Conservation (phyloP, 2,329 filamentous ascomycete genomes). For the Fusarium caatingaense region DNA sequence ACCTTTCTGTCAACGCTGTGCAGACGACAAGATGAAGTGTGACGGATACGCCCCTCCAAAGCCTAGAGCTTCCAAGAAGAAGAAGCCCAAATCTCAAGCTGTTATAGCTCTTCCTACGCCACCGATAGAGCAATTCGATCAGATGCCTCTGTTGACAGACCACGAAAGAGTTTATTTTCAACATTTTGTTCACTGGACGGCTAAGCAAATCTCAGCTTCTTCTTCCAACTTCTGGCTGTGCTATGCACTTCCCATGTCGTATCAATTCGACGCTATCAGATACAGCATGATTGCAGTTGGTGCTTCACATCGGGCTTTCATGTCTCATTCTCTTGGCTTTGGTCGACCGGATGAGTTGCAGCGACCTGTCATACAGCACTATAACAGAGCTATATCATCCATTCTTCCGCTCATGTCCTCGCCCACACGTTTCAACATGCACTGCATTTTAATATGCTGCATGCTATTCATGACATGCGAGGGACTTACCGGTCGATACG, state of each 20-base stretch:
- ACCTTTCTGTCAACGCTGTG: slow-evolving; percentile 13
- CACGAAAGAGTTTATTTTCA: slow-evolving; percentile 1
- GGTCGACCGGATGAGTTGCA: not conserved
- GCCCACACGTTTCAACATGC: not conserved
- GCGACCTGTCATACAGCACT: slow-evolving; percentile 12
- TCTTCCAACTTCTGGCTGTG: slow-evolving; percentile 14
- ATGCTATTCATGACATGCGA: slow-evolving; percentile 13
- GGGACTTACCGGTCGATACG: slow-evolving; percentile 7
- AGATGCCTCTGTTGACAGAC: not conserved
- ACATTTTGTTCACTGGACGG: slow-evolving; percentile 8
- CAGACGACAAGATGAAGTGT: slow-evolving; percentile 19
- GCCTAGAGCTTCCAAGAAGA: not conserved
- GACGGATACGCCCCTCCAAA: slow-evolving; percentile 18
- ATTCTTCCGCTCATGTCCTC: slow-evolving; percentile 11
- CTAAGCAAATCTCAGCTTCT: not conserved
- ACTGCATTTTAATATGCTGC: slow-evolving; percentile 8
- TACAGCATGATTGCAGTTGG: slow-evolving; percentile 21
- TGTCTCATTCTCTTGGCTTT: not conserved
- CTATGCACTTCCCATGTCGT: slow-evolving; percentile 16
- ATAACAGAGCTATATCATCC: slow-evolving; percentile 14
- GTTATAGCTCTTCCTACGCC: fast-evolving
- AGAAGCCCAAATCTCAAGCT: not conserved
- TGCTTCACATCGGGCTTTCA: slow-evolving; percentile 15
- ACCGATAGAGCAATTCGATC: not conserved
- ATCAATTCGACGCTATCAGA: slow-evolving; percentile 1